Base-by-base conservation (phyloP, 1,284 basidiomycete genomes). In the Trichosporon sp. region DNA sequence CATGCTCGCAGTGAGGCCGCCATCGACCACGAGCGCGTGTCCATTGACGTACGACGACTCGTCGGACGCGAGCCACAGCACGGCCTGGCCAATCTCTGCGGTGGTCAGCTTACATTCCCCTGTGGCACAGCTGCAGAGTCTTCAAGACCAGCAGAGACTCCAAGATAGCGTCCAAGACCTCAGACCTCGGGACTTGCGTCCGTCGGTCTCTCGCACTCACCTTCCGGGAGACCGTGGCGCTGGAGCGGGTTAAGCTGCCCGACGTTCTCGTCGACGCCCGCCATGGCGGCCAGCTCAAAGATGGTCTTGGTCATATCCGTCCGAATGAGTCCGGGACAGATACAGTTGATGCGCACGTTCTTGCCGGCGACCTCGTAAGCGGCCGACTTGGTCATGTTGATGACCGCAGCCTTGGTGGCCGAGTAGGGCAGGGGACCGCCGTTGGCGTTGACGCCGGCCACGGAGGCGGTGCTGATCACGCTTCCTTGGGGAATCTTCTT, bases 41-140 rank as follows among this genome's bases (percentile, higher is more conserved):
- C 93, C 96, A 79, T 96, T 98, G 70, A 98, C 89, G 81, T 96
- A 96, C 78, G 92, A 94, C 1, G 93, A 90, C 72, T 94, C 93
- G 78, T 95, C 94, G 61, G 92, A 93, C 12, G 93, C 94, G 63
- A 98, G 86, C 86, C 95, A 97, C 19, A 94, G 85, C 0, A 91
- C 92, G 40, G 89, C 89, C 72, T 92, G 90, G 1, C 93, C 94
- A 69, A 97, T 91, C 71, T 85, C 93, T 86, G 92, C 91, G 83
- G 26, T 26, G 68, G 61, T 69, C 43, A 68, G 70, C 43, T 8
- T 26, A 26, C 26, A 26, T 26, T 26, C 26, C 26, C 26, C 26
- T 26, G 26, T 26, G 26, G 26, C 26, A 26, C 26, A 26, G 26
- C 26, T 26, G 26, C 26, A 26, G 26, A 26, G 26, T 26, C 26